Conservation (phyloP, 2,329 filamentous ascomycete species). For the Aureobasidium lini region DNA sequence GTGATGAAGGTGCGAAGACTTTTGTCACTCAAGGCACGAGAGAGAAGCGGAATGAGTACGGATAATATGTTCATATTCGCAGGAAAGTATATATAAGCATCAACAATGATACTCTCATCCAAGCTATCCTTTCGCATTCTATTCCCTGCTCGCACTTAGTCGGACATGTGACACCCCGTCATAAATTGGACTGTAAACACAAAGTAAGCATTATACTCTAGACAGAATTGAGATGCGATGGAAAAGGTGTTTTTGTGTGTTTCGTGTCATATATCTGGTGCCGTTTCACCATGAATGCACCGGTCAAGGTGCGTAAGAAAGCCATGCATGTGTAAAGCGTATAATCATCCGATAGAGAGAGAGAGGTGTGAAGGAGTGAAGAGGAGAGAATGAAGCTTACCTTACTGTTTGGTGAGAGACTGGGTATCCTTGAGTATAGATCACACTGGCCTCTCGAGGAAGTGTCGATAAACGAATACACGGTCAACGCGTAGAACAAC, state of each 20-base stretch:
- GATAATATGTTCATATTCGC: too few relatives aligned
- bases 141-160: too few relatives aligned
- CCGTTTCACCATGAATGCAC: constrained; percentile 46
- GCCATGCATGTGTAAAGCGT: constrained; percentile 78
- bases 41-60: too few relatives aligned
- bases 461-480: background rate
- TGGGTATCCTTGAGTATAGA: background rate
- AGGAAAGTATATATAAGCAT: too few relatives aligned
- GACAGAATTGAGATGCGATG: background rate
- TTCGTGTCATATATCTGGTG: constrained; percentile 30
- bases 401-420: background rate
- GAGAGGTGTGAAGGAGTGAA: background rate
- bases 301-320: constrained; percentile 65
- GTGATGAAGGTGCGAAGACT: too few relatives aligned
- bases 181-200: background rate
- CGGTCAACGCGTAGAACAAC: background rate
- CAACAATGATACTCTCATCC: too few relatives aligned
- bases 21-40: too few relatives aligned
- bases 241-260: background rate
- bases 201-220: background rate
- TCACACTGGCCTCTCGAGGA: background rate
- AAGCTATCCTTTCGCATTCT: too few relatives aligned
- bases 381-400: background rate
- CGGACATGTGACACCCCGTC: background rate
- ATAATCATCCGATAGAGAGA: constrained; percentile 60